Conservation (phyloP, 345 rosid genomes). For the Cardiospermum halicacabum region DNA sequence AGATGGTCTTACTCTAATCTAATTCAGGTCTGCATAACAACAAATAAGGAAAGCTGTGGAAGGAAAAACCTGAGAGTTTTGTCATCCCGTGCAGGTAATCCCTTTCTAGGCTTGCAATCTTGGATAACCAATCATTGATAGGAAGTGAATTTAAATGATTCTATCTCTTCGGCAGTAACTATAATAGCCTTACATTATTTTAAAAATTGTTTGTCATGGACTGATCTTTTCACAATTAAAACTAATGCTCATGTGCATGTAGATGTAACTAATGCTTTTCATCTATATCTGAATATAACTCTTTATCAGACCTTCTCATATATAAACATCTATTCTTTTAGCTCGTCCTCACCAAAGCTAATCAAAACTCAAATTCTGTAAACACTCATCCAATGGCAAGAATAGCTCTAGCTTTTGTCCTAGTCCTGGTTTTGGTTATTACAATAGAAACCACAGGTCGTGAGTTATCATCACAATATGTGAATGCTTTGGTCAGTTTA, state of each 20-base stretch:
- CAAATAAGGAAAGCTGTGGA: neutral
- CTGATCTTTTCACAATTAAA: constrained; percentile 3
- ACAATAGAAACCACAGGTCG: no score
- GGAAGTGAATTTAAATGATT: neutral
- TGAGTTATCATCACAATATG: no score
- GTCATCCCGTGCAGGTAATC: neutral
- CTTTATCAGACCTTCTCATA: neutral
- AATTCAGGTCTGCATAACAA: no score
- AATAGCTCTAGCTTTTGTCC: no score
- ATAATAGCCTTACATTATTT: neutral
- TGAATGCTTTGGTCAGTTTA: no score
- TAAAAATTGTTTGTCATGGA: neutral
- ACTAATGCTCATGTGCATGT: neutral
- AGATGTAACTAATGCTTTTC: neutral
- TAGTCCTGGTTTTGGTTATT: no score
- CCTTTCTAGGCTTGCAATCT: neutral
- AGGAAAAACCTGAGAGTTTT: neutral
- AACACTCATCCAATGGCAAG: no score
- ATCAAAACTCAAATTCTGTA: no score
- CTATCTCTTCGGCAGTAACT: neutral
- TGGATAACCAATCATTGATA: neutral
- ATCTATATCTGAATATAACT: neutral
- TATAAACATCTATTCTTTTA: no score
- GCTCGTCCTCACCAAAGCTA: no score
- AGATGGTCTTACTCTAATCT: no score